phyloP scores from a whole-genome alignment of 2,329 filamentous ascomycete species.

The Phaeomoniella chlamydospora region DNA sequence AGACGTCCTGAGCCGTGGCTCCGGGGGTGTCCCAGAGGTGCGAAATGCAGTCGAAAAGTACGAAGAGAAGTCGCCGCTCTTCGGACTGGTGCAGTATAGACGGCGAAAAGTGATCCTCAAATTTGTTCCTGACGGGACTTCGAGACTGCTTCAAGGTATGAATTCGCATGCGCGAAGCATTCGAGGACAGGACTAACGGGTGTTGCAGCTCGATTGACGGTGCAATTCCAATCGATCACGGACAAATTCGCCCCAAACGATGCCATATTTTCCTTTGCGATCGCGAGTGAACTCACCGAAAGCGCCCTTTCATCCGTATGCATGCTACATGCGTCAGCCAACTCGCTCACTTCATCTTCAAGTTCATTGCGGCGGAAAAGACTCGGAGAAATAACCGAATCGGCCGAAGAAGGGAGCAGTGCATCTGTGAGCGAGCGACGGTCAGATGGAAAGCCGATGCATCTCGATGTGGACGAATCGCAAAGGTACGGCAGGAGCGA shows the following conservation, averaged over 20 bases:
- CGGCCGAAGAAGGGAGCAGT: constrained; percentile 54
- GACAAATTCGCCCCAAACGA: constrained; percentile 73
- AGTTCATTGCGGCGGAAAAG: constrained; percentile 64
- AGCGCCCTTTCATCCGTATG: constrained; percentile 77
- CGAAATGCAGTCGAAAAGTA: constrained; percentile 65
- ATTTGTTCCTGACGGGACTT: constrained; percentile 82
- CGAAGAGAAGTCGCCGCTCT: constrained; percentile 74
- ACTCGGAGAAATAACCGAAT: constrained; percentile 86
- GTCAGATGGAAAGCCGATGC: neutral
- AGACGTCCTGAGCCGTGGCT: constrained; percentile 60
- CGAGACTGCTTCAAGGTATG: constrained; percentile 80
- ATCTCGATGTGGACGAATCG: neutral
- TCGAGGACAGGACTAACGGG: too few relatives aligned
- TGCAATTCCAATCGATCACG: constrained; percentile 47
- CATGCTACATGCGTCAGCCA: constrained; percentile 74
- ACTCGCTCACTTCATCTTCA: constrained; percentile 71
- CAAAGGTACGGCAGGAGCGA: neutral
- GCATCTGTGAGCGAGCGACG: neutral
- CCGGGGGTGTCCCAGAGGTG: constrained; percentile 70
- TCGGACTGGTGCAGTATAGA: constrained; percentile 80
- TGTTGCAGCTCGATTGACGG: constrained; percentile 59
- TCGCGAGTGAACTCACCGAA: constrained; percentile 69
- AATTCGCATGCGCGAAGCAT: constrained; percentile 4
- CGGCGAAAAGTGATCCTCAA: constrained; percentile 84
- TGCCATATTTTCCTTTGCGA: constrained; percentile 62